Evolutionary conservation across 768 basidiomycete genomes (phyloP).

Genomic region (Kwoniella pini): DNA sequence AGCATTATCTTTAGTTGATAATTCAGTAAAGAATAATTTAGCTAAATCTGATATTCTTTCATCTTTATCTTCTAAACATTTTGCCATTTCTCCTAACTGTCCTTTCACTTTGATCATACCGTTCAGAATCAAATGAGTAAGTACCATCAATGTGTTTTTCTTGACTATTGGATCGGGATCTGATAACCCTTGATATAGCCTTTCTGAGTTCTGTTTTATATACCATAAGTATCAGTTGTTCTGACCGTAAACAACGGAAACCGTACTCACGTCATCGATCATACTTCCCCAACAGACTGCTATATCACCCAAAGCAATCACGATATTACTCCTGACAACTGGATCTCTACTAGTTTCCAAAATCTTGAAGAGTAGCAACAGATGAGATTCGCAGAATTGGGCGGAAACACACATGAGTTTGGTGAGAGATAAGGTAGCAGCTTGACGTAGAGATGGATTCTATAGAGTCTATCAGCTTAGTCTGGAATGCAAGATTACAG

Average conservation of each 20-base stretch:
- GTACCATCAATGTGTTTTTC: constrained; percentile 99
- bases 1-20: constrained; percentile 96
- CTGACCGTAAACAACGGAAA: not conserved
- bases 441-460: constrained; percentile 82
- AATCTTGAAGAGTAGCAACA: constrained; percentile 86
- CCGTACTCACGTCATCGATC: constrained; percentile 85
- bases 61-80: constrained; percentile 92
- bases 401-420: constrained; percentile 96
- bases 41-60: constrained; percentile 85
- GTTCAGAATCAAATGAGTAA: constrained; percentile 93
- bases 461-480: constrained; percentile 49
- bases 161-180: constrained; percentile 86
- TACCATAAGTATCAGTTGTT: not conserved
- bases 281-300: constrained; percentile 97
- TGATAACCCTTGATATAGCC: constrained; percentile 88
- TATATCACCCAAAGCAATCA: constrained; percentile 95
- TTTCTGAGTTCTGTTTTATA: constrained; percentile 60
- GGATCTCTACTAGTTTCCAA: constrained; percentile 88
- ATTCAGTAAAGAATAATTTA: constrained; percentile 95
- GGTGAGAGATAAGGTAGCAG: constrained; percentile 83
- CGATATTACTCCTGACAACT: constrained; percentile 90
- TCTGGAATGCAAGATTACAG: not conserved
- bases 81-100: constrained; percentile 99
- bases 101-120: constrained; percentile 99
- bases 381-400: constrained; percentile 86